These are phyloP conservation scores for Globisporangium acanthophoron DNA, from an alignment of 352 stramenopile species.

Conservation along the genomic window DNA sequence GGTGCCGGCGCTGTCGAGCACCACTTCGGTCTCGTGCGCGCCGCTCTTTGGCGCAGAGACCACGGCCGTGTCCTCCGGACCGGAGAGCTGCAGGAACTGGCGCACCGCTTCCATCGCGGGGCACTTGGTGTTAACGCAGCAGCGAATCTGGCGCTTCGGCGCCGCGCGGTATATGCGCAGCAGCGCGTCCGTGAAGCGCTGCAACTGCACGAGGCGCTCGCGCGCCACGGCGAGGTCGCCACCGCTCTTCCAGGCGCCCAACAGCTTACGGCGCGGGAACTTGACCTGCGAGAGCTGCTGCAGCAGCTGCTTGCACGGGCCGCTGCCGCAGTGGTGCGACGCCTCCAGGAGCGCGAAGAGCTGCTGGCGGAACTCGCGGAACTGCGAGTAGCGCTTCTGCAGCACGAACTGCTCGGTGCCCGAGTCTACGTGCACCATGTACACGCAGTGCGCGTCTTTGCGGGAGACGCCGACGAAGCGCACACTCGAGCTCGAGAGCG, in stretches of 20 bases:
- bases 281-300: slow-evolving; percentile 43
- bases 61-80: slow-evolving; percentile 13
- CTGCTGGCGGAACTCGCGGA: slow-evolving; percentile 48
- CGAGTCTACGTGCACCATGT: slow-evolving; percentile 52
- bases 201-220: slow-evolving; percentile 32
- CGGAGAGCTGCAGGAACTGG: slow-evolving; percentile 40
- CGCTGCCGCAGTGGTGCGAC: slow-evolving; percentile 25
- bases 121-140: slow-evolving; percentile 55
- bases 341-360: slow-evolving; percentile 26
- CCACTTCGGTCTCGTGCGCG: background rate
- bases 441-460: slow-evolving; percentile 38
- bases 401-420: slow-evolving; percentile 44
- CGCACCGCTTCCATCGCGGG: slow-evolving; percentile 33
- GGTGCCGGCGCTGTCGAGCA: background rate
- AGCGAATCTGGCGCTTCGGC: slow-evolving; percentile 41
- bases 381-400: slow-evolving; percentile 67
- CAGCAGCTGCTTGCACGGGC: slow-evolving; percentile 34
- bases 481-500: slow-evolving; percentile 31
- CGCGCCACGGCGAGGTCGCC: slow-evolving; percentile 23
- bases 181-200: slow-evolving; percentile 48
- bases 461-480: slow-evolving; percentile 40
- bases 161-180: slow-evolving; percentile 44
- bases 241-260: slow-evolving; percentile 10
- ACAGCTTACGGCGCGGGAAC: slow-evolving; percentile 46
- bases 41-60: background rate